These are phyloP conservation scores for Venustampulla echinocandica DNA, from an alignment of 495 filamentous ascomycete species.

Conservation along the genomic window DNA sequence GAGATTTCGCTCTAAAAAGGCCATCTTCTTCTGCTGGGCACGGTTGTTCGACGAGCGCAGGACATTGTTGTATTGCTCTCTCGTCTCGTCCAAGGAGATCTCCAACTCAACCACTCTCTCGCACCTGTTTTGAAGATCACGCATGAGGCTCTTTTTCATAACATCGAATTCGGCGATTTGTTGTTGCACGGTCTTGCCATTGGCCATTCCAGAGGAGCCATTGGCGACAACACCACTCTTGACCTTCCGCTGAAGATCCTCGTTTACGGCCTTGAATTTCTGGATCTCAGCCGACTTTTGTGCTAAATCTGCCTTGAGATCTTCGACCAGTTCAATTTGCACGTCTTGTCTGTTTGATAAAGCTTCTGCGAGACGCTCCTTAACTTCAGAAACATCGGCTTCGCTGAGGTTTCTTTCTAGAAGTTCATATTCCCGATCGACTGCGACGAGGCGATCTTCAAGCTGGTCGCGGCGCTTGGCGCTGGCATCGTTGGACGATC, in stretches of 20 bases:
- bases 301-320: slow-evolving; percentile 61
- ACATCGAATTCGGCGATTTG: slow-evolving; percentile 97
- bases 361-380: slow-evolving; percentile 64
- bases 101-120: slow-evolving; percentile 96
- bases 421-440: slow-evolving; percentile 72
- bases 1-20: slow-evolving; percentile 94
- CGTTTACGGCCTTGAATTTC: slow-evolving; percentile 62
- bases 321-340: slow-evolving; percentile 58
- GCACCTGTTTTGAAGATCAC: slow-evolving; percentile 94
- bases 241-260: slow-evolving; percentile 64
- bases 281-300: slow-evolving; percentile 69
- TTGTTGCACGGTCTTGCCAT: slow-evolving; percentile 91
- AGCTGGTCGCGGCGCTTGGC: slow-evolving; percentile 60
- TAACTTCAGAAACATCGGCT: slow-evolving; percentile 74
- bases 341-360: slow-evolving; percentile 65
- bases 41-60: slow-evolving; percentile 92
- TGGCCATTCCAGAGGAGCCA: slow-evolving; percentile 43
- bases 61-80: slow-evolving; percentile 98
- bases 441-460: slow-evolving; percentile 58
- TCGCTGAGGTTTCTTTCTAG: slow-evolving; percentile 72
- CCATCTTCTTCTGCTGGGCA: slow-evolving; percentile 99
- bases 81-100: slow-evolving; percentile 90
- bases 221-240: slow-evolving; percentile 50
- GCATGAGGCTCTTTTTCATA: slow-evolving; percentile 99
- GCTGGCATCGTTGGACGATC: slow-evolving; percentile 50